Conservation (phyloP, 139 green algal species). For the Chlamydomonas applanata region DNA sequence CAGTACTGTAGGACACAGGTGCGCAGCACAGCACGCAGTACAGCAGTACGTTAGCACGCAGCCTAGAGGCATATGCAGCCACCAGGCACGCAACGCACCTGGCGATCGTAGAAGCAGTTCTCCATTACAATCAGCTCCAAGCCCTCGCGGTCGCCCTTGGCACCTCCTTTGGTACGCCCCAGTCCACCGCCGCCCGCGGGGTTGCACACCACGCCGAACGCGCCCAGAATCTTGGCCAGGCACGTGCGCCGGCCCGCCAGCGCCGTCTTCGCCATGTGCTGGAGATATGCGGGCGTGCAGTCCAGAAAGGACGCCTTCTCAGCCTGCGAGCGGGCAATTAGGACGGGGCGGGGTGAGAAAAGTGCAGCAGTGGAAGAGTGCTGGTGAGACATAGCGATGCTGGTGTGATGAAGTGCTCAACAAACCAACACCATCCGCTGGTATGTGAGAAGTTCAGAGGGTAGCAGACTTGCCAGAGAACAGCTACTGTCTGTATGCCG, state of each 20-base stretch:
- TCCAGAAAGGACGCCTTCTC: conserved; percentile 75
- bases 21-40: too few species aligned
- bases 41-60: too few species aligned
- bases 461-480: too few species aligned
- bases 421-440: too few species aligned
- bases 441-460: too few species aligned
- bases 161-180: not conserved
- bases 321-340: conserved; percentile 10
- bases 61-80: not conserved
- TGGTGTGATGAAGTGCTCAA: too few species aligned
- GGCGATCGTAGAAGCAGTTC: conserved; percentile 89
- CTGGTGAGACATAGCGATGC: too few species aligned
- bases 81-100: too few species aligned
- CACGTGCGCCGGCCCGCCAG: conserved; percentile 54
- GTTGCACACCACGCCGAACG: conserved; percentile 62
- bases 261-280: conserved; percentile 60
- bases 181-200: not conserved
- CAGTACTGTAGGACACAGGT: too few species aligned
- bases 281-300: conserved; percentile 88
- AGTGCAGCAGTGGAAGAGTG: too few species aligned
- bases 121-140: conserved; percentile 91
- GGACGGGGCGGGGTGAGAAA: too few species aligned
- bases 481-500: too few species aligned
- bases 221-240: conserved; percentile 92
- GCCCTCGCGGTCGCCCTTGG: not conserved